Evolutionary conservation across 2,329 filamentous ascomycete species (phyloP).

Genomic region (Aaosphaeria pasadenensis): DNA sequence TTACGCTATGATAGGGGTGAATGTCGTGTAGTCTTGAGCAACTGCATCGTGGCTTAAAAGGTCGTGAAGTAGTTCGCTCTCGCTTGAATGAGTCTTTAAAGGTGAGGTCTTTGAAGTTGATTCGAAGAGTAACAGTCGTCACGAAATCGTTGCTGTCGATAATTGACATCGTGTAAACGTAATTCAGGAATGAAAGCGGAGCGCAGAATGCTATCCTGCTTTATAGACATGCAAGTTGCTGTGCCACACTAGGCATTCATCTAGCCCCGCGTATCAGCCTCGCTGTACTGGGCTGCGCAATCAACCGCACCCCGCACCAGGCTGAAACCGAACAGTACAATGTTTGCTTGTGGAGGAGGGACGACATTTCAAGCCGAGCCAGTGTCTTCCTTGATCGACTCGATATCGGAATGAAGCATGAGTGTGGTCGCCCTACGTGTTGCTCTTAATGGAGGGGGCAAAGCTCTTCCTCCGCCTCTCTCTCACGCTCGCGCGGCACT

Average conservation of each 20-base stretch:
- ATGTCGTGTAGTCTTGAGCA: slow-evolving; percentile 4
- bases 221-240: slow-evolving; percentile 4
- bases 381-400: not conserved
- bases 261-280: not conserved
- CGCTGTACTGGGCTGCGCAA: not conserved
- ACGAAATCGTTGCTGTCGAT: slow-evolving; percentile 4
- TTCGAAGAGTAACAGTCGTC: slow-evolving; percentile 4
- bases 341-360: not conserved
- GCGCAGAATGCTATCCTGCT: slow-evolving; percentile 3
- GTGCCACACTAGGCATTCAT: slow-evolving; percentile 4
- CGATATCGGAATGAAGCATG: not conserved
- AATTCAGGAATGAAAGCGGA: slow-evolving; percentile 4
- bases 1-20: slow-evolving; percentile 4
- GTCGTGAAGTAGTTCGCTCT: slow-evolving; percentile 4
- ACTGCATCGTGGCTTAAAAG: slow-evolving; percentile 5
- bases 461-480: not conserved
- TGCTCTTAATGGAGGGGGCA: not conserved
- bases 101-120: slow-evolving; percentile 5
- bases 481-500: not conserved
- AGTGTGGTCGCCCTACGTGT: not conserved
- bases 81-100: slow-evolving; percentile 5
- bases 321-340: not conserved
- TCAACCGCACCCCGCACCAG: not conserved
- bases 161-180: slow-evolving; percentile 4
- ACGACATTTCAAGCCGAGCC: not conserved